Evolutionary conservation across 805 yeast species (phyloP).

Genomic region (Ogataea minuta): DNA sequence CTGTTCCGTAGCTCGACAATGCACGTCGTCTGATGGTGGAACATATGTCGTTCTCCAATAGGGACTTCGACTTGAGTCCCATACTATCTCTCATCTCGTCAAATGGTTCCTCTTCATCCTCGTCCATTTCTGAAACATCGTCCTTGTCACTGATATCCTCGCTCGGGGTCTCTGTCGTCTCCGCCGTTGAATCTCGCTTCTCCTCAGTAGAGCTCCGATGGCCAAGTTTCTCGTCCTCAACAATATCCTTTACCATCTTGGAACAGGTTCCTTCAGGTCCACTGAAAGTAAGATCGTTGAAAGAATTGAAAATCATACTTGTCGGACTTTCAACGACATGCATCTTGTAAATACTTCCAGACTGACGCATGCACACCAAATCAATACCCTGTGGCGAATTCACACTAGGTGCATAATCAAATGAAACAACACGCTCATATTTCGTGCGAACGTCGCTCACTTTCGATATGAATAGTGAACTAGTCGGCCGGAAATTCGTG

Average conservation of each 20-base stretch:
- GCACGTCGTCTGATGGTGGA: constrained; percentile 72
- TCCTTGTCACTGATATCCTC: constrained; percentile 22
- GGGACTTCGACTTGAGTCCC: constrained; percentile 24
- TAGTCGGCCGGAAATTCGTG: constrained; percentile 34
- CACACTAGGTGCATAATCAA: constrained; percentile 70
- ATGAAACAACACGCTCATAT: constrained; percentile 78
- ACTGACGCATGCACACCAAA: constrained; percentile 84
- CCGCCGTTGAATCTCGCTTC: constrained; percentile 17
- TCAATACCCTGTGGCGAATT: constrained; percentile 53
- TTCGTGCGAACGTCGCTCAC: constrained; percentile 75
- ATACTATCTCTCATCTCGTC: constrained; percentile 24
- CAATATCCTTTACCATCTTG: constrained; percentile 37
- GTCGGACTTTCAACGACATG: constrained; percentile 66
- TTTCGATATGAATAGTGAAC: constrained; percentile 67
- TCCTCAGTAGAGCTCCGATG: constrained; percentile 28
- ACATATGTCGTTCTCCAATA: constrained; percentile 72
- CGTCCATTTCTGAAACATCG: constrained; percentile 28
- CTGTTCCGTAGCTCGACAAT: constrained; percentile 64
- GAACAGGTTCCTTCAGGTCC: constrained; percentile 58
- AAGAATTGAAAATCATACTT: constrained; percentile 62
- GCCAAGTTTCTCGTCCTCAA: constrained; percentile 12
- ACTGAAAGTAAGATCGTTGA: constrained; percentile 59
- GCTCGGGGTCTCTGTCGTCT: constrained; percentile 1
- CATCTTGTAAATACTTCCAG: constrained; percentile 85
- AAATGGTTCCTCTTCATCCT: constrained; percentile 22